Evolutionary conservation across 768 basidiomycete species (phyloP), one percentile per base, ranked within the genome.

Genomic region (Leccinum aurantiacum): DNA sequence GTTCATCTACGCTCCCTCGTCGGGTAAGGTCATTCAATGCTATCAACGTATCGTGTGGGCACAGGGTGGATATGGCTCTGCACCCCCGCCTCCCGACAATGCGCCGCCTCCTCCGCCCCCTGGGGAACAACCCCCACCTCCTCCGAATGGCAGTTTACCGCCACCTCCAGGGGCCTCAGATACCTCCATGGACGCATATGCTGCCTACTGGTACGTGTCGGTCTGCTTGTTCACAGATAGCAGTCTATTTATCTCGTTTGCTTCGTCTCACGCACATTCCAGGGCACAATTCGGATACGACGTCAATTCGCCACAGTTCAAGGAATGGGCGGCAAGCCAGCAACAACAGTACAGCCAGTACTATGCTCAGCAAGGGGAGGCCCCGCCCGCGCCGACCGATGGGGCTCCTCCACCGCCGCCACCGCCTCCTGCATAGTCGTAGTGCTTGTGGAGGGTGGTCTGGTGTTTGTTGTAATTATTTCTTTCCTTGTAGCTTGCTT

Each of bases 281-380:
- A 91, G 91, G 91, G 87, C 91, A 61, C 86, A 88, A 6, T 91
- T 90, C 67, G 91, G 91, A 11, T 93, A 93, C 72, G 91, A 93
- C 65, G 87, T 92, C 60, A 93, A 92, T 69, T 89, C 91, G 3
- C 68, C 81, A 2, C 83, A 91, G 66, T 93, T 92, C 72, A 91
- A 90, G 71, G 84, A 89, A 66, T 92, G 91, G 91, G 84, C 84
- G 41, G 84, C 87, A 10, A 71, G 69, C 57, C 77, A 78, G 48
- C 84, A 84, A 62, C 88, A 90, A 63, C 86, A 89, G 66, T 91
- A 92, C 65, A 80, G 79, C 14, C 87, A 90, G 60, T 91, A 91
- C 72, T 91, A 91, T 67, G 80, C 82, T 15, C 80, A 84, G 54
- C 80, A 84, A 55, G 84, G 80, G 1, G 84, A 88, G 59, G 71